Evolutionary conservation across 208 protist species (phyloP), one percentile per base, ranked within the genome.

Genomic region (Trypanosoma lewisi): DNA sequence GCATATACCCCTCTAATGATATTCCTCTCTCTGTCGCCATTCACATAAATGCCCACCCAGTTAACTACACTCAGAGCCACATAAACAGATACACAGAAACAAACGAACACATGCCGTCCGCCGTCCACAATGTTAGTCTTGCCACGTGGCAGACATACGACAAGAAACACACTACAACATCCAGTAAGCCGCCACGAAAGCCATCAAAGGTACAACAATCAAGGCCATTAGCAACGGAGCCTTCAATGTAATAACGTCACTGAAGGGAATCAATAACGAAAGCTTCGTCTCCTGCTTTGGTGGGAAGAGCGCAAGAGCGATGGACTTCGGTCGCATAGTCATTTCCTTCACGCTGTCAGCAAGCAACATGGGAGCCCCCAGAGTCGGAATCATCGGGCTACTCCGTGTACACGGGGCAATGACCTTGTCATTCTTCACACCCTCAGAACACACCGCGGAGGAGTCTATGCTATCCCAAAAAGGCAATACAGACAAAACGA

Each of bases 401-500:
- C 48, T 7, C 6, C 6, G n/a, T 27, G 41, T 23, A 52, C 44
- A 47, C 37, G 11, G 7, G 7, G n/a, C 30, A 2, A 45, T 31
- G 11, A 31, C 25, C 36, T 34, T 30, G 27, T 44, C 51, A 2
- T 16, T 37, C 7, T 60, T 52, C 19, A 16, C 50, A 5, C 16
- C 21, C 25, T 59, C 9, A 17, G 3, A 14, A 21, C 14, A 14
- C 14, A 23, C 7, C 28, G 4, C 23, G 48, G 0, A 2, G 16
- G 12, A 17, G 28, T n/a, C n/a, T n/a, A n/a, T n/a, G n/a, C n/a
- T n/a, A n/a, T n/a, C n/a, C n/a, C 39, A 63, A 55, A 54, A 58
- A 7, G 83, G 78, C 45, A 93, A 28, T 11, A 66, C 70, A 36
- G 83, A 85, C 23, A 95, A 69, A 11, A 85, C 70, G 16, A 91